Evolutionary conservation across 2,329 filamentous ascomycete genomes (phyloP).

Genomic region (Talaromyces pinophilus): DNA sequence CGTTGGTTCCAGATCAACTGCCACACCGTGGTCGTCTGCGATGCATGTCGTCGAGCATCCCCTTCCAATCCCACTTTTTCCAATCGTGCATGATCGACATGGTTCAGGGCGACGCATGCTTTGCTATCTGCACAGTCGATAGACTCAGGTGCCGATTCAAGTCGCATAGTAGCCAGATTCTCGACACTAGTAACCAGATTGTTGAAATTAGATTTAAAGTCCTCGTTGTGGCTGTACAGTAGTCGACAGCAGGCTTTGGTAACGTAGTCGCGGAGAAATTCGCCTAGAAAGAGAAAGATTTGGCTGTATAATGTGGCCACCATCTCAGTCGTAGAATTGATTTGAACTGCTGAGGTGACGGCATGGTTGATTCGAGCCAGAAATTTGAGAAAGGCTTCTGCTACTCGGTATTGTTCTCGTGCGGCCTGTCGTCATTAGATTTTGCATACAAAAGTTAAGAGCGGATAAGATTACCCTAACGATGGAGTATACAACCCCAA

Average conservation of each 20-base stretch:
- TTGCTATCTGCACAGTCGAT: constrained; percentile 21
- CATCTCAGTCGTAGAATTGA: constrained; percentile 21
- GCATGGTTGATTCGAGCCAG: constrained; percentile 38
- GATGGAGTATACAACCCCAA: constrained; percentile 39
- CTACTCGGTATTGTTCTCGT: constrained; percentile 37
- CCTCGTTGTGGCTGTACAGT: constrained; percentile 38
- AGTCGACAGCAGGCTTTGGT: constrained; percentile 37
- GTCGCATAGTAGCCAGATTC: constrained; percentile 21
- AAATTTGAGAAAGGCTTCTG: constrained; percentile 37
- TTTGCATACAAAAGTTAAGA: too few species aligned
- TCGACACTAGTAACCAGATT: constrained; percentile 37
- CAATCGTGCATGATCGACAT: constrained; percentile 21
- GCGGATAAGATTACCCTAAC: constrained; percentile 33
- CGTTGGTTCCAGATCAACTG: constrained; percentile 43
- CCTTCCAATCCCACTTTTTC: constrained; percentile 32
- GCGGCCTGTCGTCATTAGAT: constrained; percentile 32
- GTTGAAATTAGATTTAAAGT: constrained; percentile 38
- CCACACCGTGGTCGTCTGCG: constrained; percentile 39
- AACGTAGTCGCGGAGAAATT: constrained; percentile 44
- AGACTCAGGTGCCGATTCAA: constrained; percentile 25
- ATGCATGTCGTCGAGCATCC: constrained; percentile 34
- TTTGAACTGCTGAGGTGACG: constrained; percentile 26
- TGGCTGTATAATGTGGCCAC: constrained; percentile 36
- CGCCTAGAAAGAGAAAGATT: constrained; percentile 40
- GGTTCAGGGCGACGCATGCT: constrained; percentile 15